Base-by-base conservation (phyloP, 176 grass and related monocot species). In the Eragrostis curvula region DNA sequence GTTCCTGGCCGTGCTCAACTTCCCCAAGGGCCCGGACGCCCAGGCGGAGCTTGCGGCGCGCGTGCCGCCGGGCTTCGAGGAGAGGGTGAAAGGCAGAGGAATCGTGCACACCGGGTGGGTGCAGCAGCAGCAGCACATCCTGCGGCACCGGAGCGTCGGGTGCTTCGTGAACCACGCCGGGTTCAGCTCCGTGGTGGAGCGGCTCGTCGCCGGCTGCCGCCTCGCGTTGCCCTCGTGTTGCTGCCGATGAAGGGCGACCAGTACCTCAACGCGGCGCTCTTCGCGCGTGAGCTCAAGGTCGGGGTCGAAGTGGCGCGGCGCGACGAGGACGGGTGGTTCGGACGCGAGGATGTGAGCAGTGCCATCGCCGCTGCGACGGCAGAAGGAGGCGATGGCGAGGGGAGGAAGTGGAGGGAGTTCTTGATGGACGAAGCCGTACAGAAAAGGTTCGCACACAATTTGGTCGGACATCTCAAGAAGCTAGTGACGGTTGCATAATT, bases 91-190 rank as follows among this genome's bases (percentile, higher is more conserved):
- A n/a, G n/a, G 79, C 10, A 51, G 88, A 27, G 88, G 88, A 0
- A 0, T 36, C 7, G 66, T 90, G 73, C 67, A 63, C 75, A 74
- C 43, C 3, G 88, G 88, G 9, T 90, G 88, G 88, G 79, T 83
- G 32, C 88, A 83, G 69, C 84, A 90, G 80, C 84, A 90, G 80
- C 88, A 83, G 75, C 87, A 85, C 53, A 89, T 89, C 59, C 74
- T 89, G 36, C 74, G 82, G 12, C 88, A 86, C 74, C 63, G 64
- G 3, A 83, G 73, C 51, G 88, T 83, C 11, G 84, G 84, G 5
- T 86, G 83, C 68, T 90, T 79, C 79, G 11, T 90, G 14, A 81
- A 73, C 77, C 88, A 90, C 73, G 83, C 78, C 21, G 89, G 76
- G 9, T 45, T 88, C 55, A 91, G 89, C 81, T 88, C 89, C 25